Conservation (phyloP, 176 grass and related monocot genomes). For the Pharus latifolius region DNA sequence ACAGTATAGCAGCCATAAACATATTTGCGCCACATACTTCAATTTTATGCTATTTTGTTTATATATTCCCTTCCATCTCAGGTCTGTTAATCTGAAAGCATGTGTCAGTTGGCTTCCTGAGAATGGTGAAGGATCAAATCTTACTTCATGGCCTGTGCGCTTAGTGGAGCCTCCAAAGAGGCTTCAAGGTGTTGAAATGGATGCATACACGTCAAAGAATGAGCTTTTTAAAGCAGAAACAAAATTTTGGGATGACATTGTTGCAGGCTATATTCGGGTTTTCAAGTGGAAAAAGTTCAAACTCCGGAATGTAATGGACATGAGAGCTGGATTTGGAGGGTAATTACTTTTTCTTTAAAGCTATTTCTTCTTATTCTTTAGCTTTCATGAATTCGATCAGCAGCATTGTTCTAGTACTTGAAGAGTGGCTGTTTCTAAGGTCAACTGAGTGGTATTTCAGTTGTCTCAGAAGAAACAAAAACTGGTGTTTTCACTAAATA, state of each 20-base stretch:
- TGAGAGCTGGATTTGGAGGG: slow-evolving; percentile 96
- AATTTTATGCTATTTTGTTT: neutral
- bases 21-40: neutral
- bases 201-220: slow-evolving; percentile 72
- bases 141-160: slow-evolving; percentile 53
- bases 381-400: neutral
- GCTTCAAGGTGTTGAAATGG: slow-evolving; percentile 83
- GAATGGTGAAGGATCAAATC: slow-evolving; percentile 46
- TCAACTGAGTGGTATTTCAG: neutral
- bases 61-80: slow-evolving; percentile 13
- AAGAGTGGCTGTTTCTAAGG: neutral
- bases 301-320: slow-evolving; percentile 85
- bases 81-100: slow-evolving; percentile 80
- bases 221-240: slow-evolving; percentile 88
- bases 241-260: slow-evolving; percentile 60
- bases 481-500: neutral
- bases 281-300: slow-evolving; percentile 77
- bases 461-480: neutral
- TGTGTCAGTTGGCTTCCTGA: slow-evolving; percentile 68
- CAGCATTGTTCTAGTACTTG: neutral
- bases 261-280: slow-evolving; percentile 56
- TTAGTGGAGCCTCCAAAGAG: slow-evolving; percentile 64
- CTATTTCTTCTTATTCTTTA: slow-evolving; percentile 3
- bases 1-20: neutral
- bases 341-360: slow-evolving; percentile 31